phyloP scores from a whole-genome alignment of 345 rosid genomes.

The Salix caprea region DNA sequence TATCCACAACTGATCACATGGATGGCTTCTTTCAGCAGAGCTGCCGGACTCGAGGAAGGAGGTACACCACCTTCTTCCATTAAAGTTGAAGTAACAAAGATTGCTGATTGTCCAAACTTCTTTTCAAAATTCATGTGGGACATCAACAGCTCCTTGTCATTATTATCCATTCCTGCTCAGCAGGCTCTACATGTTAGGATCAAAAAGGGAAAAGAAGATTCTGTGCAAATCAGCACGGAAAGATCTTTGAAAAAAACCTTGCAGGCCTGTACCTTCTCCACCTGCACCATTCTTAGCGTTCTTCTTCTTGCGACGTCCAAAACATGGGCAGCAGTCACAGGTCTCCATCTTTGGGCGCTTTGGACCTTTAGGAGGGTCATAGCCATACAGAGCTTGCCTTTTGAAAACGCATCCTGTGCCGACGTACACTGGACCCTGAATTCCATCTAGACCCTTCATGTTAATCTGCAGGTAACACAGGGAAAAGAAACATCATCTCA shows the following conservation, averaged over 20 bases:
- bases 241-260: constrained; percentile 38
- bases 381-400: constrained; percentile 29
- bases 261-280: constrained; percentile 49
- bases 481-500: not conserved
- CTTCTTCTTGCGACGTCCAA: constrained; percentile 76
- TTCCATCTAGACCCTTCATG: constrained; percentile 37
- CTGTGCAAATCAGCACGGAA: not conserved
- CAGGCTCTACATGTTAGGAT: not conserved
- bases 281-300: constrained; percentile 39
- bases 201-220: not conserved
- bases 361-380: constrained; percentile 29
- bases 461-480: constrained; percentile 25
- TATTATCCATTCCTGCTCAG: constrained; percentile 48
- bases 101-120: constrained; percentile 87
- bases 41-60: constrained; percentile 95
- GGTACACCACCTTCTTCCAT: constrained; percentile 97
- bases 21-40: constrained; percentile 93
- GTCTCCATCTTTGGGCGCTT: constrained; percentile 92
- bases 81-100: constrained; percentile 84
- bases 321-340: constrained; percentile 96
- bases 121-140: constrained; percentile 92
- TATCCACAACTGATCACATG: constrained; percentile 97
- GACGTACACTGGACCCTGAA: constrained; percentile 33
- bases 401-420: constrained; percentile 36
- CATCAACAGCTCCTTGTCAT: constrained; percentile 78